phyloP scores from a whole-genome alignment of 139 green algal species.

The Chlorella sp. region DNA sequence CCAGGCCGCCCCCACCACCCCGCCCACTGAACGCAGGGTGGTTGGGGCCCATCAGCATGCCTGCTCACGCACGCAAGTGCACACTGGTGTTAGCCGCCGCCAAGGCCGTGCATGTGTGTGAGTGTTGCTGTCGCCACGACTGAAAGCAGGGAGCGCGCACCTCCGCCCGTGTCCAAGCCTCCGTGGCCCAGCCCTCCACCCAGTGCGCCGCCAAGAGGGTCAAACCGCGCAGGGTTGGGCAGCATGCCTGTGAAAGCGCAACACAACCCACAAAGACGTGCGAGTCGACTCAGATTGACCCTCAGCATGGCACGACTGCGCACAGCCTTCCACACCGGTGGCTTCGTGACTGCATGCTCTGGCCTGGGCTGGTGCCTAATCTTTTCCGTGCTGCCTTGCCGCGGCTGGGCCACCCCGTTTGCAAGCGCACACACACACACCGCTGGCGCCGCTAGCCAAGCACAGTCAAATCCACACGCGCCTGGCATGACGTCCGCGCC shows the following conservation, averaged over 20 bases:
- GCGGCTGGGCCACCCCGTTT: not conserved
- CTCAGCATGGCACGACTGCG: no score
- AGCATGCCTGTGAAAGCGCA: not conserved
- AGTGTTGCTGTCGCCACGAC: not conserved
- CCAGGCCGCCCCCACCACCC: not conserved
- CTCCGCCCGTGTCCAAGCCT: no score
- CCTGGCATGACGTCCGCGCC: not conserved
- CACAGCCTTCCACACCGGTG: no score
- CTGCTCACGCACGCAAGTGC: not conserved
- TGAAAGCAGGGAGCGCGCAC: not conserved
- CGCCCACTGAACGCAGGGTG: not conserved
- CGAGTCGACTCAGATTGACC: no score
- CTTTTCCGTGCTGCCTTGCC: not conserved
- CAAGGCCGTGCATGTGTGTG: not conserved
- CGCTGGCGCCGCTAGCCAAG: no score
- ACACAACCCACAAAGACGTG: no score
- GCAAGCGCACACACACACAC: not conserved
- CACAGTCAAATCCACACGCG: no score
- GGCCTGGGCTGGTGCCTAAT: not conserved
- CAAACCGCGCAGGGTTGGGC: not conserved
- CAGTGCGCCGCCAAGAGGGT: no score
- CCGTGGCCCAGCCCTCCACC: no score
- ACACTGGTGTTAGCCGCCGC: no score
- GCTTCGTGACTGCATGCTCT: no score
- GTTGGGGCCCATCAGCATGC: not conserved